Evolutionary conservation across 345 rosid species (phyloP).

Genomic region (Adansonia digitata): DNA sequence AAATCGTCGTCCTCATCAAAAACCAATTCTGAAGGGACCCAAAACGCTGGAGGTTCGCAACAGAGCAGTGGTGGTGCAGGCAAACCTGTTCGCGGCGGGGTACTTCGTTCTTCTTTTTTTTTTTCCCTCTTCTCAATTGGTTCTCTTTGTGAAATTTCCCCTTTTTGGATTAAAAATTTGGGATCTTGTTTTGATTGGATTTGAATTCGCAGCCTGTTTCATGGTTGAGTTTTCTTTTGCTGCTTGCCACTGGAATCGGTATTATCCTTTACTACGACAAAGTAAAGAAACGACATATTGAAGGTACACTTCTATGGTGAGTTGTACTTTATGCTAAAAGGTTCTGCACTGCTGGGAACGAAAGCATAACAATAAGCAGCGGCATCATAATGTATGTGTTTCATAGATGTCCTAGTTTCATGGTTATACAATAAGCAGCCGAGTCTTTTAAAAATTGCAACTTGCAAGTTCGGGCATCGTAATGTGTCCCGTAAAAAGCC

Average conservation of each 20-base stretch:
- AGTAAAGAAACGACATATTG: conserved; percentile 82
- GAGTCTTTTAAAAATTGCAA: background rate
- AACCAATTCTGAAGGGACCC: conserved; percentile 35
- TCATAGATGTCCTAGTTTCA: background rate
- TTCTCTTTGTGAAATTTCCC: background rate
- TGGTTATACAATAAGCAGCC: background rate
- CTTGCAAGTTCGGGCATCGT: background rate
- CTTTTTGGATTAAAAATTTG: background rate
- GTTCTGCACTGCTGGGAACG: background rate
- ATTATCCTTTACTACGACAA: conserved; percentile 59
- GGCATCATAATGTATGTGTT: too few species aligned
- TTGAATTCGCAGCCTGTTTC: conserved; percentile 66
- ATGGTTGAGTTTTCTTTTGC: conserved; percentile 83
- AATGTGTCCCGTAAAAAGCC: background rate
- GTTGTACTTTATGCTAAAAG: conserved; percentile 25
- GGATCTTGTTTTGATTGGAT: background rate
- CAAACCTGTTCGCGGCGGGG: conserved; percentile 93
- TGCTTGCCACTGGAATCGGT: conserved; percentile 77
- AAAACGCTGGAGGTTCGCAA: conserved; percentile 51
- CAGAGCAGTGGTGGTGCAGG: conserved; percentile 48
- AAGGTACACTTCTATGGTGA: conserved; percentile 97
- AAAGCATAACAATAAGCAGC: background rate
- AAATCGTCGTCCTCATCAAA: background rate
- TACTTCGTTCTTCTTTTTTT: conserved; percentile 13
- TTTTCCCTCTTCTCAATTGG: background rate